These are phyloP conservation scores for Ogataea minuta DNA, from an alignment of 805 yeast species.

Conservation along the genomic window DNA sequence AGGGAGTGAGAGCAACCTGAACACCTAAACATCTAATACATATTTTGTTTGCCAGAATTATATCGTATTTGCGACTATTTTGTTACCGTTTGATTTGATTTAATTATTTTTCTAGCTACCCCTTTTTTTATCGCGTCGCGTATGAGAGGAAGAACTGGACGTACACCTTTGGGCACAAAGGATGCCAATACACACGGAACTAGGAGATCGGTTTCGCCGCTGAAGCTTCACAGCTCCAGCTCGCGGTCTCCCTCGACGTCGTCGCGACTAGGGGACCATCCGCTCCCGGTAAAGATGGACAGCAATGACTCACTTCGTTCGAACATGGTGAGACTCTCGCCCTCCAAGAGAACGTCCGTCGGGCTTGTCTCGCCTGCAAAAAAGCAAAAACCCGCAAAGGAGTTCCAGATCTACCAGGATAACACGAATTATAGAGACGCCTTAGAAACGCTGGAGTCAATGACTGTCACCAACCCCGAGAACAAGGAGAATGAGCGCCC, in stretches of 20 bases:
- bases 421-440: slow-evolving; percentile 13
- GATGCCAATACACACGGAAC: slow-evolving; percentile 12
- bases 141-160: slow-evolving; percentile 11
- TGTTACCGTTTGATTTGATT: not conserved
- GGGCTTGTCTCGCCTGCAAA: slow-evolving; percentile 14
- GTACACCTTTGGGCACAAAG: slow-evolving; percentile 12
- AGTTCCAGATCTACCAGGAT: slow-evolving; percentile 24
- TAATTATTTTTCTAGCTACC: not conserved
- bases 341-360: slow-evolving; percentile 14
- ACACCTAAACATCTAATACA: too few relatives aligned
- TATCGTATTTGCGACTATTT: too few relatives aligned
- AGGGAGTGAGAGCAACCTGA: too few relatives aligned
- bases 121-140: slow-evolving; percentile 12
- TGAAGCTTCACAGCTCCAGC: slow-evolving; percentile 4
- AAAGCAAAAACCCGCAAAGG: slow-evolving; percentile 10
- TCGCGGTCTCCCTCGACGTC: slow-evolving; percentile 12
- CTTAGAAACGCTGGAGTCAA: slow-evolving; percentile 7
- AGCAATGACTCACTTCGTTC: slow-evolving; percentile 14
- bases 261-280: slow-evolving; percentile 5
- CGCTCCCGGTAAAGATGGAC: slow-evolving; percentile 10
- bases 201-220: slow-evolving; percentile 10
- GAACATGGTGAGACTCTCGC: slow-evolving; percentile 8
- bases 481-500: slow-evolving; percentile 19
- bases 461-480: slow-evolving; percentile 6
- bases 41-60: too few relatives aligned